Evolutionary conservation across 2,329 filamentous ascomycete species (phyloP).

Genomic region (Parastagonospora avenae): DNA sequence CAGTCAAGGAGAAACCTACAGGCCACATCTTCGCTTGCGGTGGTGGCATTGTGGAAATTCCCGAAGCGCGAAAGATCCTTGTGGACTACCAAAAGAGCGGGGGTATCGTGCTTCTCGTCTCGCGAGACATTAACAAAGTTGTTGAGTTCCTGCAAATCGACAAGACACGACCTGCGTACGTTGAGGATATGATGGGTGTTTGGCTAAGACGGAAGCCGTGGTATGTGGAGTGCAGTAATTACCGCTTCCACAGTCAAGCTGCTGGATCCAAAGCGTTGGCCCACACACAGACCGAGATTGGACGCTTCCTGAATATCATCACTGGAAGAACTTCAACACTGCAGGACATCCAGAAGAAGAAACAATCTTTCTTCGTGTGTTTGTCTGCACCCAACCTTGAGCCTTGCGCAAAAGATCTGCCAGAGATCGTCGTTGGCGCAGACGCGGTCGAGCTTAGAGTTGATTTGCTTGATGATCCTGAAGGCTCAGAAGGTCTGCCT

Average conservation of each 20-base stretch:
- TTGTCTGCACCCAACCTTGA: conserved; percentile 80
- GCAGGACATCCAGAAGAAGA: conserved; percentile 64
- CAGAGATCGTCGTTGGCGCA: conserved; percentile 77
- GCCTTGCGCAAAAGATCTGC: conserved; percentile 67
- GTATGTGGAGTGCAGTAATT: conserved; percentile 92
- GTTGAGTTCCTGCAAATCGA: conserved; percentile 88
- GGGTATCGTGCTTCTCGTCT: conserved; percentile 84
- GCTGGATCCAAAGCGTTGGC: conserved; percentile 57
- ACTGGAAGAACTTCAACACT: conserved; percentile 64
- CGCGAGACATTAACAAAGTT: conserved; percentile 84
- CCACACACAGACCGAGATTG: conserved; percentile 70
- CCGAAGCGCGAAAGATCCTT: conserved; percentile 77
- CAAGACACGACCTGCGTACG: conserved; percentile 88
- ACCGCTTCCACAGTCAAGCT: conserved; percentile 85
- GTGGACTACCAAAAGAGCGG: conserved; percentile 73
- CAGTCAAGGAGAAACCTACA: conserved; percentile 74
- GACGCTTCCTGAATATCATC: conserved; percentile 72
- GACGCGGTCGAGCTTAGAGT: conserved; percentile 96
- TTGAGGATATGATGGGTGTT: conserved; percentile 88
- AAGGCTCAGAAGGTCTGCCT: conserved; percentile 61
- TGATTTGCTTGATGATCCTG: conserved; percentile 80
- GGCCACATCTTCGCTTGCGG: conserved; percentile 91
- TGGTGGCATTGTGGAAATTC: conserved; percentile 87
- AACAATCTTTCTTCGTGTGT: conserved; percentile 88
- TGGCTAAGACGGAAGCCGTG: conserved; percentile 88